Percentiles rank a stretch among this genome's conserved stretches.
These are phyloP conservation scores for Clonostachys solani DNA, from an alignment of 2,329 filamentous ascomycete genomes.

Conservation along the genomic window DNA sequence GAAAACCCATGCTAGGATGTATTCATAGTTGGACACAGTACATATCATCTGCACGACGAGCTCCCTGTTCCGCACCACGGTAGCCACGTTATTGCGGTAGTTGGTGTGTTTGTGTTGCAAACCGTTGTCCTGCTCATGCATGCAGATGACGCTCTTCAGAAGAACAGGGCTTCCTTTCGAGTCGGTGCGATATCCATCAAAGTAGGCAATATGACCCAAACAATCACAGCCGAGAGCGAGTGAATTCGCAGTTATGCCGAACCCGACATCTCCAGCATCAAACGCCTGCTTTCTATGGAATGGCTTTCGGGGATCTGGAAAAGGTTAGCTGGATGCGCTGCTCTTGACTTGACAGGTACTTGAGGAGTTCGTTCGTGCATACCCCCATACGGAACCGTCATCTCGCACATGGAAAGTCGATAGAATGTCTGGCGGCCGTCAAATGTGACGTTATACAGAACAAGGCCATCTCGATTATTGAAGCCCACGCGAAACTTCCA, in stretches of 20 bases:
- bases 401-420: conserved; percentile 63
- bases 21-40: conserved; percentile 69
- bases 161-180: conserved; percentile 46
- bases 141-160: conserved; percentile 57
- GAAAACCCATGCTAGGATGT: conserved; percentile 48
- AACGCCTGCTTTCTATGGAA: conserved; percentile 70
- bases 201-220: conserved; percentile 61
- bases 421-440: conserved; percentile 62
- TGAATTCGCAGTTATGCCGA: conserved; percentile 64
- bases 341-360: too few species aligned
- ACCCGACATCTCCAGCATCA: conserved; percentile 66
- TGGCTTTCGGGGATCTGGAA: conserved; percentile 53
- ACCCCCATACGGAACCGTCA: conserved; percentile 61
- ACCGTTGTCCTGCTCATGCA: conserved; percentile 69
- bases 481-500: conserved; percentile 68
- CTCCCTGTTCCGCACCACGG: conserved; percentile 56
- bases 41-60: conserved; percentile 66
- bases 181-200: conserved; percentile 52
- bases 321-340: too few species aligned
- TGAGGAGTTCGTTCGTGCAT: background rate
- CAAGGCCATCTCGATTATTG: conserved; percentile 66
- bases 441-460: conserved; percentile 67
- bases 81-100: conserved; percentile 57
- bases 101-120: conserved; percentile 71
- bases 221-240: conserved; percentile 67